phyloP scores from a whole-genome alignment of 495 filamentous ascomycete species.

The Lineolata rhizophorae region DNA sequence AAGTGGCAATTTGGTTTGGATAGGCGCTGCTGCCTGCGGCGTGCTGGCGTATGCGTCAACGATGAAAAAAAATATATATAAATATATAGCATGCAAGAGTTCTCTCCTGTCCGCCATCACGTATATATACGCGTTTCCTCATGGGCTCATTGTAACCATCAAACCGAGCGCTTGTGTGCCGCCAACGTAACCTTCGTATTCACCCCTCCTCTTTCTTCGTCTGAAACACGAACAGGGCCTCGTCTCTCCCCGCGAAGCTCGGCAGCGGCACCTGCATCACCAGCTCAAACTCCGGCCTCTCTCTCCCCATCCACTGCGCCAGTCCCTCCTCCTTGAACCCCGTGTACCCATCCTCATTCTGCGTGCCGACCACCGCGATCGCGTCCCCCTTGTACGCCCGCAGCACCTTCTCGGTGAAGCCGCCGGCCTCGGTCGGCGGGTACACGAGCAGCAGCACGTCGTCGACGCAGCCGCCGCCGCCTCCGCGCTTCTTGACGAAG shows the following conservation, averaged over 20 bases:
- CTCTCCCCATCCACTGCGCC: conserved; percentile 29
- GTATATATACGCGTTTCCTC: too few relatives aligned
- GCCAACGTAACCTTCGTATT: not conserved
- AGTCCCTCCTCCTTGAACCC: conserved; percentile 30
- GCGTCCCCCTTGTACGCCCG: conserved; percentile 31
- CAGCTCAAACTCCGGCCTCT: conserved; percentile 15
- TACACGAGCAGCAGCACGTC: conserved; percentile 37
- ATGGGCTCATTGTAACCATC: too few relatives aligned
- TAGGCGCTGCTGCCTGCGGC: too few relatives aligned
- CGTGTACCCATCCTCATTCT: conserved; percentile 42
- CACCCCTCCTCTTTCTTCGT: conserved; percentile 12
- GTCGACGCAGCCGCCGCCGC: conserved; percentile 16
- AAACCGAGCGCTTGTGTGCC: too few relatives aligned
- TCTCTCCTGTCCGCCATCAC: too few relatives aligned
- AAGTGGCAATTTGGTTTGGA: too few relatives aligned
- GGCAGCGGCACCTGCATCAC: conserved; percentile 17
- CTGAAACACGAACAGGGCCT: conserved; percentile 21
- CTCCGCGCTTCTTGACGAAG: too few relatives aligned
- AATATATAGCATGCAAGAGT: too few relatives aligned
- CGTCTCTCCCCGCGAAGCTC: conserved; percentile 22
- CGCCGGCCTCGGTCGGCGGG: conserved; percentile 29
- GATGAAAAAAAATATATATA: too few relatives aligned
- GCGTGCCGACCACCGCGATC: conserved; percentile 37
- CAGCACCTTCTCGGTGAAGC: conserved; percentile 32
- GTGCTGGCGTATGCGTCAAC: too few relatives aligned